Conservation (phyloP, 2,329 filamentous ascomycete genomes). For the Alternaria alternata region DNA sequence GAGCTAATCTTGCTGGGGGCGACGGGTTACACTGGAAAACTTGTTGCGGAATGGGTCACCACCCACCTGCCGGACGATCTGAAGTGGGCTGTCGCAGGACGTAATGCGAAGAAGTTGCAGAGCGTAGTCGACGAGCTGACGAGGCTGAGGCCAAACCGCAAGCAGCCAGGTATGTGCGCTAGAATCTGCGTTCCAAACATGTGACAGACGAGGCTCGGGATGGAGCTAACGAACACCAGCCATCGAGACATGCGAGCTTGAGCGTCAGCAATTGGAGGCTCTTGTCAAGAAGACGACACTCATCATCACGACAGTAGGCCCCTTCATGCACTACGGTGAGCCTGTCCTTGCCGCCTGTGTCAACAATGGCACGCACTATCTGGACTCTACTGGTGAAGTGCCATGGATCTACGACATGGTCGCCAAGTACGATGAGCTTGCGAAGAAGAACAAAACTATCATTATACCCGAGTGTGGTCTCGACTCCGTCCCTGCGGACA, state of each 20-base stretch:
- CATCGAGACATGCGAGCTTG: slow-evolving; percentile 53
- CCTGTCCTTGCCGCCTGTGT: slow-evolving; percentile 71
- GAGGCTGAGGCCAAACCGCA: slow-evolving; percentile 71
- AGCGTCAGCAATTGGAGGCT: slow-evolving; percentile 58
- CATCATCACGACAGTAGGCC: slow-evolving; percentile 69
- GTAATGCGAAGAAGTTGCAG: slow-evolving; percentile 78
- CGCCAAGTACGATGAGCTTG: slow-evolving; percentile 66
- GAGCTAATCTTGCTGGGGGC: slow-evolving; percentile 73
- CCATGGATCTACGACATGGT: slow-evolving; percentile 71
- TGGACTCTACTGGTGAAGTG: slow-evolving; percentile 71
- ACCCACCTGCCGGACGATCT: slow-evolving; percentile 75
- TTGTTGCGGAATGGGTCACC: slow-evolving; percentile 78
- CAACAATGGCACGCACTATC: slow-evolving; percentile 70
- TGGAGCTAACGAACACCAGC: slow-evolving; percentile 37
- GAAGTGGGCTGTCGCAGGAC: slow-evolving; percentile 88
- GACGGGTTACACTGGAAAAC: slow-evolving; percentile 83
- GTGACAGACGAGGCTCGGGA: neutral
- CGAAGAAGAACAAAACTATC: slow-evolving; percentile 67
- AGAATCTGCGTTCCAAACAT: neutral
- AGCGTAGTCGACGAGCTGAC: slow-evolving; percentile 72
- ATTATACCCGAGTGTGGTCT: slow-evolving; percentile 67
- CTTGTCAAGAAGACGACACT: slow-evolving; percentile 65
- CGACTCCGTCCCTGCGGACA: slow-evolving; percentile 68
- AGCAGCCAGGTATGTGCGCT: slow-evolving; percentile 67
- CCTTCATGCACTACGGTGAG: slow-evolving; percentile 70